These are phyloP conservation scores for Trichoderma citrinoviride DNA, from an alignment of 2,329 filamentous ascomycete species.

Conservation along the genomic window DNA sequence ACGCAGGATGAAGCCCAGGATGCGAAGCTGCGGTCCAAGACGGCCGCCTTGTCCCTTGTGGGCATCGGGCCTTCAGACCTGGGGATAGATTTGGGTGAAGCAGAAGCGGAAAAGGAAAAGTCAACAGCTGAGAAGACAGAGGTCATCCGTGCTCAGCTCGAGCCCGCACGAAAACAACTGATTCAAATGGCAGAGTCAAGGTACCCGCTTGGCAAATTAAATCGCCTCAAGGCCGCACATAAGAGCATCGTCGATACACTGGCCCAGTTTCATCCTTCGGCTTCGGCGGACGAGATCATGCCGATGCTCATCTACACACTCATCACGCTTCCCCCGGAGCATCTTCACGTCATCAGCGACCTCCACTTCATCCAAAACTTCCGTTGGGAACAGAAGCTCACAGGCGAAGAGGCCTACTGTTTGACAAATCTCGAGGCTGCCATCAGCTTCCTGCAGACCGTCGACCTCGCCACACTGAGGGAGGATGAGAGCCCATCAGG, in stretches of 20 bases:
- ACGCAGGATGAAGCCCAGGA: slow-evolving; percentile 94
- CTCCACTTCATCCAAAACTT: slow-evolving; percentile 93
- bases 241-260: slow-evolving; percentile 91
- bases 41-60: slow-evolving; percentile 83
- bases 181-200: slow-evolving; percentile 80
- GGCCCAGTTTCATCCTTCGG: slow-evolving; percentile 66
- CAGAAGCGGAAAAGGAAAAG: slow-evolving; percentile 51
- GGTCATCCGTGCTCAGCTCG: slow-evolving; percentile 71
- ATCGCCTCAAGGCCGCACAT: slow-evolving; percentile 82
- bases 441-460: slow-evolving; percentile 90
- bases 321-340: slow-evolving; percentile 83
- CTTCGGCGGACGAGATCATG: slow-evolving; percentile 94
- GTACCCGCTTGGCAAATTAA: slow-evolving; percentile 87
- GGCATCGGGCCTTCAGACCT: slow-evolving; percentile 86
- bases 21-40: slow-evolving; percentile 91
- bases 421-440: slow-evolving; percentile 94
- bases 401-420: slow-evolving; percentile 94
- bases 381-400: slow-evolving; percentile 78
- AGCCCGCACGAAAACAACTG: slow-evolving; percentile 66
- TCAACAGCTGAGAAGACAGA: slow-evolving; percentile 57
- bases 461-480: slow-evolving; percentile 84
- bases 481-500: slow-evolving; percentile 73
- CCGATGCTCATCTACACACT: slow-evolving; percentile 95
- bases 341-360: slow-evolving; percentile 88
- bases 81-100: slow-evolving; percentile 68